Percentiles rank a stretch among this genome's conserved stretches.
These are phyloP conservation scores for Phalaenopsis hybrid DNA, from an alignment of 116 monocot genomes.

Conservation along the genomic window DNA sequence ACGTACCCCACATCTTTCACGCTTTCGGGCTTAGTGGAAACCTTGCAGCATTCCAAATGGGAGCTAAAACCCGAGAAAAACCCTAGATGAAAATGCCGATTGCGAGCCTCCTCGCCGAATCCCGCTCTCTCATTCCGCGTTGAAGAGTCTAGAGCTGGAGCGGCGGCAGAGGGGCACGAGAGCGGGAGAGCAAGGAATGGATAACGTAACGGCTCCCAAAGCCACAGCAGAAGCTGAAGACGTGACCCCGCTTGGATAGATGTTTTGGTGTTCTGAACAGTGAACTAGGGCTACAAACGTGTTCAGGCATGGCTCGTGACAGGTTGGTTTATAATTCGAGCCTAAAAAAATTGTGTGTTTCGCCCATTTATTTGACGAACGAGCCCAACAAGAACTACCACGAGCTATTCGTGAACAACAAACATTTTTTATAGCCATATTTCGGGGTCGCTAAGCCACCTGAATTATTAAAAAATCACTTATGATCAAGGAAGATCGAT, in stretches of 20 bases:
- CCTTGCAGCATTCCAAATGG: background rate
- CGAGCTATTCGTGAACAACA: too few species aligned
- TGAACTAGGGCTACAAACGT: too few species aligned
- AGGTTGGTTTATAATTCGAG: too few species aligned
- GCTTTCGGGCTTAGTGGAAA: background rate
- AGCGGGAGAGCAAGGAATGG: conserved; percentile 2
- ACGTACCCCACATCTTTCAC: conserved; percentile 44
- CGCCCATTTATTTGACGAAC: too few species aligned
- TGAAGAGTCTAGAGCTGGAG: background rate
- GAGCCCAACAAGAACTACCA: too few species aligned
- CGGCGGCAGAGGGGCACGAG: background rate
- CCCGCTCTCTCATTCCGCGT: background rate
- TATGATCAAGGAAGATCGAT: too few species aligned
- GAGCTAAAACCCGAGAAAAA: background rate
- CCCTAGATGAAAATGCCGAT: conserved; percentile 1
- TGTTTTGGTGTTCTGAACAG: background rate
- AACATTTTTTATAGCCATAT: too few species aligned
- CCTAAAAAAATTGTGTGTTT: too few species aligned
- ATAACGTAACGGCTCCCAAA: conserved; percentile 10
- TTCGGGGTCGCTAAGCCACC: too few species aligned
- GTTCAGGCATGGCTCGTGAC: too few species aligned
- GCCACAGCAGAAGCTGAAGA: background rate
- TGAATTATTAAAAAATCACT: too few species aligned
- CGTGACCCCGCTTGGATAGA: background rate
- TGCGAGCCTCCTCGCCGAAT: background rate